Base-by-base conservation (phyloP, 306 rosid species). In the Cajanus cajan region DNA sequence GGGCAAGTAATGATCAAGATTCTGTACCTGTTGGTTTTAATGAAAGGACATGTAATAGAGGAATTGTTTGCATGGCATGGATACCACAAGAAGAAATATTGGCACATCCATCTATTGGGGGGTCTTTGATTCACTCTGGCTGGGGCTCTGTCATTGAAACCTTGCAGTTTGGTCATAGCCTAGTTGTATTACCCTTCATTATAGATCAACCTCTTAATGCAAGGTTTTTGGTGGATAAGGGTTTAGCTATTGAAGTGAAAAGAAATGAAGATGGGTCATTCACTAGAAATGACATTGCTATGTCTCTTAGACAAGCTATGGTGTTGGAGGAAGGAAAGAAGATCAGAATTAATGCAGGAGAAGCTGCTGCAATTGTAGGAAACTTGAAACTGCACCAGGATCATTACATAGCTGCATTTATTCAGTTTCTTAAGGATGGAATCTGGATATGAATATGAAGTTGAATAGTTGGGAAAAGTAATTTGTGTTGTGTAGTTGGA, bases 111-210 rank as follows among this genome's bases (percentile, higher is more conserved):
- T 82, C 88, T 18, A 50, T 84, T 72, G 90, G 87, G 8, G 90
- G 90, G 0, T 79, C 74, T 10, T 7, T 88, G 61, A 79, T 84
- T 79, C 92, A 86, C 51, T 71, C 79, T 28, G 85, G 88, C 0
- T 86, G 88, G 88, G 85, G 90, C 7, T 81, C 92, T 44, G 63
- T 65, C 5, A 76, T 85, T 66, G 91, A 88, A 43, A 47, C 68
- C 11, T 39, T 88, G 24, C 77, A 75, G 22, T 88, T 86, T 69
- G 90, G 82, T 31, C 85, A 71, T 66, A n/a, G 22, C 7, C 88
- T 86, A 31, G 76, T 86, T 22, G 76, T 57, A 25, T 75, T 88
- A 19, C 90, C 86, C 22, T 36, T 88, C 12, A 64, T 61, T 4
- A 1, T 37, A 2, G 89, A 88, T 62, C 88, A 88, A 31, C 80